Percentiles rank a stretch among this genome's conserved stretches.
Evolutionary conservation across 2,329 filamentous ascomycete species (phyloP).

Genomic region (Botrytis tulipae): DNA sequence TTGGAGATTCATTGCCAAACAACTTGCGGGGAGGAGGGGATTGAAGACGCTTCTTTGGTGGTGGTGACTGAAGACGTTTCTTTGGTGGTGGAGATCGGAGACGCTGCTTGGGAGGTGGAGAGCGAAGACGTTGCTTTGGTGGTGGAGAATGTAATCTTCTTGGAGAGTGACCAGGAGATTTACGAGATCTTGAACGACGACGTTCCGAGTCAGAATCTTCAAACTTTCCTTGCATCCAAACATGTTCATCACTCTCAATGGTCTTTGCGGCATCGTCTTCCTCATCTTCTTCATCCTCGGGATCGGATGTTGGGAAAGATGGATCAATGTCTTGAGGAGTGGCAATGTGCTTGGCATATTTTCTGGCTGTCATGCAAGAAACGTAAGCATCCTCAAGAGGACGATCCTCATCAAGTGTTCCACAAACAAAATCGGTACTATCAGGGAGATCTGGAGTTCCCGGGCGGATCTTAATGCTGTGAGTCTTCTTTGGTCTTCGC

Average conservation of each 20-base stretch:
- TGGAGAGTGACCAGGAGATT: conserved; percentile 55
- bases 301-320: conserved; percentile 92
- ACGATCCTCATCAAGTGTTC: conserved; percentile 91
- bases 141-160: conserved; percentile 58
- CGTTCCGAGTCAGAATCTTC: conserved; percentile 64
- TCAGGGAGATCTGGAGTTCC: conserved; percentile 84
- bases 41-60: conserved; percentile 40
- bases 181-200: conserved; percentile 48
- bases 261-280: conserved; percentile 57
- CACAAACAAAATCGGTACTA: conserved; percentile 98
- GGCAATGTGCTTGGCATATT: conserved; percentile 74
- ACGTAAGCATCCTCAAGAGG: conserved; percentile 93
- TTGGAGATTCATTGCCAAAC: conserved; percentile 39
- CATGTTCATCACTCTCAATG: conserved; percentile 64
- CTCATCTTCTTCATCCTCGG: conserved; percentile 79
- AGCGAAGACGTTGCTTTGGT: conserved; percentile 40
- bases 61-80: conserved; percentile 40
- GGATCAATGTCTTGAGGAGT: conserved; percentile 98
- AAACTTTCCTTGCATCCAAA: conserved; percentile 70
- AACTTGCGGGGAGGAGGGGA: conserved; percentile 39
- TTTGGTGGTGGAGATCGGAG: conserved; percentile 41
- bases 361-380: conserved; percentile 76
- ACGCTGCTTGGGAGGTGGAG: conserved; percentile 41
- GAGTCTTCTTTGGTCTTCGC: conserved; percentile 28
- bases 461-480: conserved; percentile 57